Evolutionary conservation across 345 rosid species (phyloP), one percentile per base, ranked within the genome.

Genomic region (Syzygium aqueum): DNA sequence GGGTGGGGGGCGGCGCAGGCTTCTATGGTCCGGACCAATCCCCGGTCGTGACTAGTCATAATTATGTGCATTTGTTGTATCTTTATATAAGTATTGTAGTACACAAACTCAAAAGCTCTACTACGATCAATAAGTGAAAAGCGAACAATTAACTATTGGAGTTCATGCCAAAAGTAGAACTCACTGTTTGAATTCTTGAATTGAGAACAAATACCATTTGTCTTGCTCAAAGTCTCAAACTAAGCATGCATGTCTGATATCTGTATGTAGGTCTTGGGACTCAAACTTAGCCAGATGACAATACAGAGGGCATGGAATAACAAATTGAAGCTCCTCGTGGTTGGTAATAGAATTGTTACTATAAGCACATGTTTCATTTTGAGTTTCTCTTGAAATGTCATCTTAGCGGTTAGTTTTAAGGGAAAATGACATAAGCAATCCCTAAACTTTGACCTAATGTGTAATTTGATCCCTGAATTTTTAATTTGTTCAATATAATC

Each of bases 281-380:
- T 95, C 86, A 95, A 96, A 88, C 89, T 96, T 84, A 94, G 97
- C 92, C 98, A 96, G 92, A 96, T 94, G 99, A 95, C 99, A 67
- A 99, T 93, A 84, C 96, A 96, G 88, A 95, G 98, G 91, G 99
- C 99, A 78, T 96, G 99, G 98, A 95, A 95, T 91, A 95, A 95
- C 96, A 97, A 97, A 91, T 95, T 96, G 9, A 97, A 97, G 95
- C 99, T 97, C 91, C 96, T 97, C 5, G 97, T 96, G 93, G 97
- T 96, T 57, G 23, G 28, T 11, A 57, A 10, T 57, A 23, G 63
- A 57, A 57, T 25, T 57, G 14, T 11, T 11, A 11, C 13, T 13
- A 10, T 10, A 2, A 10, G n/a, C 5, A 0, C 14, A 25, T 19
- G 59, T 21, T 54, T 54, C 27, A 54, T 54, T 22, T 54, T 54